Evolutionary conservation across 768 basidiomycete genomes (phyloP).

Genomic region (Mrakia frigida): DNA sequence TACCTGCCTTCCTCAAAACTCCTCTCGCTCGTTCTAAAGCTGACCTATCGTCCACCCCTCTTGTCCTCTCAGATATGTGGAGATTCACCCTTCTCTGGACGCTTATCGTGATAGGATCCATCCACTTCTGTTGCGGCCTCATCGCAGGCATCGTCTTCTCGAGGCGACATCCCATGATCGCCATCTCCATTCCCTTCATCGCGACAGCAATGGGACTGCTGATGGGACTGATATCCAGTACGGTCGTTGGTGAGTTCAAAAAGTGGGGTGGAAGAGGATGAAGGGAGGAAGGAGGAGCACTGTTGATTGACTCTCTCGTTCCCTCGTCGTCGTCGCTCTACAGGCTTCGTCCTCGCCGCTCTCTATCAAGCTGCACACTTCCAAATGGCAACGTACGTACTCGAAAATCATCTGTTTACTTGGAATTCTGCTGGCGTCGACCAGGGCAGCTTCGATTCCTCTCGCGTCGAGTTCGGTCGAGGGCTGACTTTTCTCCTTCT

Average conservation of each 20-base stretch:
- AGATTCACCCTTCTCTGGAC: conserved; percentile 11
- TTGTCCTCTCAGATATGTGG: not conserved
- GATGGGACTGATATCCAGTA: not conserved
- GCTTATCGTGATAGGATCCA: not conserved
- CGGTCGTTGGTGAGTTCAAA: not conserved
- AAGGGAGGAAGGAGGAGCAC: not conserved
- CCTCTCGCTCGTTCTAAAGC: not conserved
- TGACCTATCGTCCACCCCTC: no score
- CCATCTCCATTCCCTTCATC: not conserved
- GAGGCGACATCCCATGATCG: not conserved
- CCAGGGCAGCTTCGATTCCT: no score
- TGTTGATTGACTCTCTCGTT: not conserved
- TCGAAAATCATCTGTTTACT: no score
- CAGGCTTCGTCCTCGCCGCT: conserved; percentile 8
- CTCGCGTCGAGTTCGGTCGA: no score
- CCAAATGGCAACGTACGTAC: not conserved
- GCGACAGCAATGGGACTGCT: not conserved
- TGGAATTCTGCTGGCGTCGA: no score
- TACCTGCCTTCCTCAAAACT: not conserved
- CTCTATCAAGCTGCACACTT: not conserved
- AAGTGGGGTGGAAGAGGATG: not conserved
- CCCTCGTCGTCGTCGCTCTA: not conserved
- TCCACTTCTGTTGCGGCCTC: not conserved
- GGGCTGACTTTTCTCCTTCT: no score
- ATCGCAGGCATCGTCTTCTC: conserved; percentile 1